A percentile compares a stretch with the other conserved stretches of the same genome.
Conservation (phyloP, 805 yeast genomes). For the Ogataea angusta region DNA sequence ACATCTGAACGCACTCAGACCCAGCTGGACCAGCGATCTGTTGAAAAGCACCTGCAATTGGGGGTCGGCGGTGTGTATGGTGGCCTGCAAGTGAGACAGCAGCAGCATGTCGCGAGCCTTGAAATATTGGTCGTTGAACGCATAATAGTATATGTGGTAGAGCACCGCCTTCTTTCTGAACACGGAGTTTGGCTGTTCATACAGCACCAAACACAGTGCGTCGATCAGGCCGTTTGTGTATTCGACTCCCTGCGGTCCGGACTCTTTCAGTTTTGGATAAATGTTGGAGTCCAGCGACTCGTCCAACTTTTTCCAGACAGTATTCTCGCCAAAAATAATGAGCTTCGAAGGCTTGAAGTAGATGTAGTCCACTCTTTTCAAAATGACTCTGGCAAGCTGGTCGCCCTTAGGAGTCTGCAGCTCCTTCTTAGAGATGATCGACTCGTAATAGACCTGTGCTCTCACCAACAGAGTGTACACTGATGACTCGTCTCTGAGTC, state of each 20-base stretch:
- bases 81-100: constrained; percentile 78
- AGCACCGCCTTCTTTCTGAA: constrained; percentile 82
- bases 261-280: constrained; percentile 30
- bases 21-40: constrained; percentile 93
- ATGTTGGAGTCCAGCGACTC: constrained; percentile 33
- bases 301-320: constrained; percentile 66
- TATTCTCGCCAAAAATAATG: constrained; percentile 62
- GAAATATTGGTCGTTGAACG: constrained; percentile 79
- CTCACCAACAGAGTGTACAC: constrained; percentile 77
- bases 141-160: constrained; percentile 83
- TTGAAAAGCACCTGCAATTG: constrained; percentile 88
- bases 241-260: constrained; percentile 28
- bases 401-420: constrained; percentile 45
- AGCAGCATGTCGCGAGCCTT: constrained; percentile 87
- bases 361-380: constrained; percentile 85
- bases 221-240: constrained; percentile 59
- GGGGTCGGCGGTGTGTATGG: constrained; percentile 82
- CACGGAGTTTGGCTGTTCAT: constrained; percentile 61
- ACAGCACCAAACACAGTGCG: constrained; percentile 60
- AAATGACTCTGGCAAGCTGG: constrained; percentile 68
- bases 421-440: constrained; percentile 44
- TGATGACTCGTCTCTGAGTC: constrained; percentile 81
- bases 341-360: constrained; percentile 87
- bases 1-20: constrained; percentile 89
- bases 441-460: constrained; percentile 82